Conservation (phyloP, 257 asterid species). For the Solanum infundibuliforme region DNA sequence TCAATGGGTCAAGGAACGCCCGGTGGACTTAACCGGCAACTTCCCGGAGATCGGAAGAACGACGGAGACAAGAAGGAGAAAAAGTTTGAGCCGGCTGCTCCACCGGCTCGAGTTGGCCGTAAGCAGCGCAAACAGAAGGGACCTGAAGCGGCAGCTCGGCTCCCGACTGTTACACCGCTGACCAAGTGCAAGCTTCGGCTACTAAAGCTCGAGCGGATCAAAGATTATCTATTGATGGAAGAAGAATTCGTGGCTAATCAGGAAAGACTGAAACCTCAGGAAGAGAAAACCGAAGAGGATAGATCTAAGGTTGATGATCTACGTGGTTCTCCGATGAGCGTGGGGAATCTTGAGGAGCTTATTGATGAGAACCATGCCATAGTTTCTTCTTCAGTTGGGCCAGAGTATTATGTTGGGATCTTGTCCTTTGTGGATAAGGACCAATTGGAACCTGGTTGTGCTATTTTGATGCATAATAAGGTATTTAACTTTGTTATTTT, state of each 20-base stretch:
- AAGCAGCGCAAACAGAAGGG: conserved; percentile 91
- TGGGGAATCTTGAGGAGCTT: conserved; percentile 77
- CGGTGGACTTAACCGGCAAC: conserved; percentile 72
- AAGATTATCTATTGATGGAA: conserved; percentile 77
- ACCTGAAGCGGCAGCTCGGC: conserved; percentile 72
- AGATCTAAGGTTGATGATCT: conserved; percentile 78
- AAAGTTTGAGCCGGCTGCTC: conserved; percentile 81
- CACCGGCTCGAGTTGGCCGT: conserved; percentile 89
- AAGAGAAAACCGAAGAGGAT: conserved; percentile 94
- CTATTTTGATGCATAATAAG: conserved; percentile 94
- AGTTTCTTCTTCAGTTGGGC: conserved; percentile 79
- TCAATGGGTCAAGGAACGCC: conserved; percentile 90
- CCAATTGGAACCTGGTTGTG: conserved; percentile 91
- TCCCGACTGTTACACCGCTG: conserved; percentile 69
- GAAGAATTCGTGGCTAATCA: conserved; percentile 92
- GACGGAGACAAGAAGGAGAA: conserved; percentile 84
- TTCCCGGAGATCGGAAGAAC: conserved; percentile 66
- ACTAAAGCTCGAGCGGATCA: conserved; percentile 61
- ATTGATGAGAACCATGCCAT: conserved; percentile 93
- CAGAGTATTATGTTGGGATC: conserved; percentile 85
- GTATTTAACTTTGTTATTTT: conserved; percentile 7
- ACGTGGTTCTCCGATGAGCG: conserved; percentile 89
- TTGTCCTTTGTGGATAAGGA: conserved; percentile 85
- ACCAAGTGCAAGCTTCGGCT: conserved; percentile 71
- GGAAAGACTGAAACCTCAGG: conserved; percentile 85